A percentile compares a stretch with the other conserved stretches of the same genome.
These are phyloP conservation scores for Saraca asoca DNA, from an alignment of 331 rosid genomes.

Conservation along the genomic window DNA sequence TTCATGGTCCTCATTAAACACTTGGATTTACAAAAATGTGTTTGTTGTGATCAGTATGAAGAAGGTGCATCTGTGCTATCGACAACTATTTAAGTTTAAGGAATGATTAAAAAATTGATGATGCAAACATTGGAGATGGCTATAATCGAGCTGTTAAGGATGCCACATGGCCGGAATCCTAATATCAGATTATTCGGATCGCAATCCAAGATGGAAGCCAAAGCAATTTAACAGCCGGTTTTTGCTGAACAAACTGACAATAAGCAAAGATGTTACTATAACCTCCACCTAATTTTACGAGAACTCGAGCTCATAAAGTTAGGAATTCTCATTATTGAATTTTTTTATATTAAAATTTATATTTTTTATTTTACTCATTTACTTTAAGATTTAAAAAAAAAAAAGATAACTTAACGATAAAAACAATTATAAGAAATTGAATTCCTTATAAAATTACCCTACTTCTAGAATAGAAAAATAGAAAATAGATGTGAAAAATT, in stretches of 20 bases:
- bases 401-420: no score
- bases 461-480: no score
- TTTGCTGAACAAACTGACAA: slow-evolving; percentile 16
- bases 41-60: slow-evolving; percentile 22
- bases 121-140: slow-evolving; percentile 3
- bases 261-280: background rate
- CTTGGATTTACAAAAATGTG: slow-evolving; percentile 17
- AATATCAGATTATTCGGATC: slow-evolving; percentile 30
- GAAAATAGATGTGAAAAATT: no score
- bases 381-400: no score
- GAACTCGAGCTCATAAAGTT: no score
- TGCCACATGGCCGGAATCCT: slow-evolving; percentile 1
- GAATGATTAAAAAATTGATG: no score
- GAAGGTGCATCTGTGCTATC: background rate
- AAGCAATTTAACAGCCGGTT: slow-evolving; percentile 22
- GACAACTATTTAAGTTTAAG: slow-evolving; percentile 6
- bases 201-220: slow-evolving; percentile 27
- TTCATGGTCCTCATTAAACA: slow-evolving; percentile 29
- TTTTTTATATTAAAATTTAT: no score
- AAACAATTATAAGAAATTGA: no score
- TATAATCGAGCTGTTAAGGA: slow-evolving; percentile 4
- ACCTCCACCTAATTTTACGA: no score
- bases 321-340: no score
- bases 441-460: no score
- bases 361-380: no score